A percentile compares a stretch with the other conserved stretches of the same genome.
These are phyloP conservation scores for Chlorella variabilis DNA, from an alignment of 163 green algal species.

Conservation along the genomic window DNA sequence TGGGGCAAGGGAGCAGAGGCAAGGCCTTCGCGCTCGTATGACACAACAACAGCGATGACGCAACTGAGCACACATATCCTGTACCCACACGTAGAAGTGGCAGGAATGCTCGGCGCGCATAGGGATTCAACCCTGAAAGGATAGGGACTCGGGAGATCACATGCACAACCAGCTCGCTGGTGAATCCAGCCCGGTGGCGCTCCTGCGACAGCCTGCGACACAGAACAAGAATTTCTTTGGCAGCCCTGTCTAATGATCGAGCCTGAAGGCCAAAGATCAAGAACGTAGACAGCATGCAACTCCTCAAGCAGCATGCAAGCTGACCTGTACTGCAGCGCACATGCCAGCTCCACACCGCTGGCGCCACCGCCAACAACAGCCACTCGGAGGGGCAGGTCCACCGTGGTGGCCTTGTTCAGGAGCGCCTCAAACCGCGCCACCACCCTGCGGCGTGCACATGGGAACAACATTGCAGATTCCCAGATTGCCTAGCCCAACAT, in stretches of 20 bases:
- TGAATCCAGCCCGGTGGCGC: neutral
- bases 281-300: neutral
- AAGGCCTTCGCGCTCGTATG: too few relatives aligned
- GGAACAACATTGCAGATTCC: too few relatives aligned
- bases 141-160: conserved; percentile 63
- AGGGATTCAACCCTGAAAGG: conserved; percentile 53
- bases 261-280: too few relatives aligned
- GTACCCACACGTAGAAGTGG: conserved; percentile 28
- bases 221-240: neutral
- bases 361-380: conserved; percentile 91
- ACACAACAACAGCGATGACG: too few relatives aligned
- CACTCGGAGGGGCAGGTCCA: conserved; percentile 53
- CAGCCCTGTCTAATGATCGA: neutral
- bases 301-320: neutral
- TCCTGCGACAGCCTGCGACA: conserved; percentile 57
- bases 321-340: conserved; percentile 74
- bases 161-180: conserved; percentile 13
- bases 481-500: neutral
- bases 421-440: conserved; percentile 61
- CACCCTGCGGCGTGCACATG: conserved; percentile 51
- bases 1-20: neutral
- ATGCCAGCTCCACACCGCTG: conserved; percentile 87
- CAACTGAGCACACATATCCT: too few relatives aligned
- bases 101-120: conserved; percentile 53
- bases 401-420: conserved; percentile 32